phyloP scores from a whole-genome alignment of 208 protist genomes.

The Crithidia fasciculata region DNA sequence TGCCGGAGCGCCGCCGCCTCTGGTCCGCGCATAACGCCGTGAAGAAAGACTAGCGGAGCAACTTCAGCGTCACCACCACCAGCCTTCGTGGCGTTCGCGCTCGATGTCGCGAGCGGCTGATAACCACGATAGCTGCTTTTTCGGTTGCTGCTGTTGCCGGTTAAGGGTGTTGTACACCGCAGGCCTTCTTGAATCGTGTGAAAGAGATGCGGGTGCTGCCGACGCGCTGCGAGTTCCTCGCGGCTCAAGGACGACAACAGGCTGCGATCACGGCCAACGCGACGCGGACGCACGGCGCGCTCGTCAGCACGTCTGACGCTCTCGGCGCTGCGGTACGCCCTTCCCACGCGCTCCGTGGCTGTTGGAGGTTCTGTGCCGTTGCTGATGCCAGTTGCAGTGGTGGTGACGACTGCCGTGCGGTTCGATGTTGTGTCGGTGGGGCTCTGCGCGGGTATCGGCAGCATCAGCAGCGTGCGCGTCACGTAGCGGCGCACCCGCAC shows the following conservation, averaged over 20 bases:
- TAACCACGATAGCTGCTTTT: no score
- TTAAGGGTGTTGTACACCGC: not conserved
- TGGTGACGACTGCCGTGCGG: not conserved
- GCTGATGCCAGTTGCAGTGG: not conserved
- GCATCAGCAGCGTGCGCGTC: constrained; percentile 34
- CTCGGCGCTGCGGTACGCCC: not conserved
- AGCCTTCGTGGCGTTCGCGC: not conserved
- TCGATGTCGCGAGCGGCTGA: no score
- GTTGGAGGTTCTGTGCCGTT: not conserved
- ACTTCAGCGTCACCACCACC: not conserved
- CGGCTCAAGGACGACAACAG: not conserved
- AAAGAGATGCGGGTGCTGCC: constrained; percentile 20
- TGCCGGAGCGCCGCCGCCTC: constrained; percentile 24
- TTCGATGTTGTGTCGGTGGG: constrained; percentile 8
- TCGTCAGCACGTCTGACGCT: not conserved
- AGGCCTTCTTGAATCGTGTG: constrained; percentile 12
- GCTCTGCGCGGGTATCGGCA: constrained; percentile 31
- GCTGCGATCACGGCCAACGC: not conserved
- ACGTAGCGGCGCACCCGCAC: constrained; percentile 28
- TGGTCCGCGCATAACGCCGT: constrained; percentile 16
- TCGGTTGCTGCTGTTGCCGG: no score
- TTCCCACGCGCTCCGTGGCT: no score
- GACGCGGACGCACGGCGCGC: not conserved
- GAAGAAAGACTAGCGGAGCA: constrained; percentile 16
- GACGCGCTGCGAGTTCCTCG: constrained; percentile 17